Base-by-base conservation (phyloP, 768 basidiomycete species). In the Phlegmacium glaucopus region DNA sequence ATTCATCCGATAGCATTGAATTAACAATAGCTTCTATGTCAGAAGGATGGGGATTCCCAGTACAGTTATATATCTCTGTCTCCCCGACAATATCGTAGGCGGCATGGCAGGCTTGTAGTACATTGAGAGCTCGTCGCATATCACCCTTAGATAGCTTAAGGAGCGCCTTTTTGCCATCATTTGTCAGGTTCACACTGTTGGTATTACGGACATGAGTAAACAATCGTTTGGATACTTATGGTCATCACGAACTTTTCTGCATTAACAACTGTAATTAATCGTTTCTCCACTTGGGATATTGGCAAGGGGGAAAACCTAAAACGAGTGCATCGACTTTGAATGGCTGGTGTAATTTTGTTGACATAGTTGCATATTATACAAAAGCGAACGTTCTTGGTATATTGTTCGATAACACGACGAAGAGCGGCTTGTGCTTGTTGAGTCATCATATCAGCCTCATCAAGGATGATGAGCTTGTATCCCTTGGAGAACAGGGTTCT, bases 361-460 rank as follows among this genome's bases (percentile, higher is more conserved):
- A 98, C 96, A 58, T 99, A 99, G 69, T 99, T 99, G 77, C 96
- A 98, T 49, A 99, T 95, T 60, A 99, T 99, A 70, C 96, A 99
- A 68, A 99, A 99, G 32, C 96, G 85, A 55, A 97, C 96, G 60
- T 98, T 98, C 69, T 87, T 92, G 15, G 96, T 99, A 67, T 96
- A 98, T 55, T 96, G 94, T 67, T 99, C 96, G 55, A 99, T 97
- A 29, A 98, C 88, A 58, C 96, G 87, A 25, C 96, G 88, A 26
- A 99, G 80, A 18, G 96, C 96, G 3, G 94, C 90, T 62, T 99
- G 96, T 1, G 96, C 96, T 47, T 90, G 87, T 53, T 93, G 87
- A 0, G 96, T 99, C 96, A 99, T 99, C 95, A 96, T 96, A 74
- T 99, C 96, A n/a, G 96, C 96, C 67, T 99, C 96, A 57, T 99